Conservation (phyloP, 768 basidiomycete genomes). For the Suillus clintonianus region DNA sequence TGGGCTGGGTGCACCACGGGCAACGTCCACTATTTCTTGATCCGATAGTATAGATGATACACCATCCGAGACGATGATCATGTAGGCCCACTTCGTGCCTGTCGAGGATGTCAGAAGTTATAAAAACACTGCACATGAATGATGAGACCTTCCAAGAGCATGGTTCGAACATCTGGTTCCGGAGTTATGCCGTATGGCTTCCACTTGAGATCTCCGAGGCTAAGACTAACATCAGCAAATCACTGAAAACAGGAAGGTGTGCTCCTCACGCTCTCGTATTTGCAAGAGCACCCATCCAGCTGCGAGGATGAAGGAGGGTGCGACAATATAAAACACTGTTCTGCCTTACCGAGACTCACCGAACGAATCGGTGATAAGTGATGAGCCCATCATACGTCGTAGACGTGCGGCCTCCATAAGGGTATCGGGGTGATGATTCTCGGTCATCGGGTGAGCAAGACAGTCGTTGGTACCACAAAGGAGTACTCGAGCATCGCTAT, state of each 20-base stretch:
- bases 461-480: constrained; percentile 77
- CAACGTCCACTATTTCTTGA: constrained; percentile 92
- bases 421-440: constrained; percentile 94
- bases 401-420: constrained; percentile 83
- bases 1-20: constrained; percentile 69
- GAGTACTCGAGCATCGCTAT: constrained; percentile 86
- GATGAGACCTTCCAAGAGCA: constrained; percentile 67
- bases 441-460: constrained; percentile 82
- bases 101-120: constrained; percentile 3
- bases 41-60: constrained; percentile 90
- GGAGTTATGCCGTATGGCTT: constrained; percentile 91
- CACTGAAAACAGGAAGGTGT: too few relatives aligned
- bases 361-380: constrained; percentile 90
- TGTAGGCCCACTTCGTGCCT: constrained; percentile 86
- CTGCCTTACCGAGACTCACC: constrained; percentile 78
- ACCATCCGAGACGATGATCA: constrained; percentile 92
- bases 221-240: constrained; percentile 30
- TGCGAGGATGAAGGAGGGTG: constrained; percentile 26
- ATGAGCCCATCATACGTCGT: constrained; percentile 86
- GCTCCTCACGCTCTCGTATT: constrained; percentile 81
- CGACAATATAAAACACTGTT: not conserved
- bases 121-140: not conserved
- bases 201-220: constrained; percentile 86
- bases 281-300: constrained; percentile 93
- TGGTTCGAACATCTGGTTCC: constrained; percentile 84